Conservation (phyloP, 495 filamentous ascomycete species). For the Endocarpon pusillum region DNA sequence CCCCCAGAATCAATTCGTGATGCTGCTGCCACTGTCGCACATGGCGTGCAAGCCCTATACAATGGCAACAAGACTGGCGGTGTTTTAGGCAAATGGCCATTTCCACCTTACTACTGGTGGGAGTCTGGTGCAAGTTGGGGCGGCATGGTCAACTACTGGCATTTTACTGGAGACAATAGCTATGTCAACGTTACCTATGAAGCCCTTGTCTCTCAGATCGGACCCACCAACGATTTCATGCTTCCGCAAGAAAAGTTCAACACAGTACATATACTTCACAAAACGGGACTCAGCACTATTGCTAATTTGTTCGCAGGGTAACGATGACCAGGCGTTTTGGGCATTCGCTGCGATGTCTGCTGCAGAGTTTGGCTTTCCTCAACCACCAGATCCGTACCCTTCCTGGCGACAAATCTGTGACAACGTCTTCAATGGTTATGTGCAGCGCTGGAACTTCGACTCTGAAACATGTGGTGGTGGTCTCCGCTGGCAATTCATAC, state of each 20-base stretch:
- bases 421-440: slow-evolving; percentile 48
- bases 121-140: slow-evolving; percentile 62
- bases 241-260: slow-evolving; percentile 32
- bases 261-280: slow-evolving; percentile 12
- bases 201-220: slow-evolving; percentile 54
- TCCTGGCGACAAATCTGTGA: slow-evolving; percentile 45
- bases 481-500: slow-evolving; percentile 71
- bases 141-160: slow-evolving; percentile 62
- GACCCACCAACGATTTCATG: slow-evolving; percentile 47
- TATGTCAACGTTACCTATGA: slow-evolving; percentile 47
- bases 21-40: slow-evolving; percentile 43
- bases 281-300: neutral
- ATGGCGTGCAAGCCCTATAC: slow-evolving; percentile 49
- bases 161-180: slow-evolving; percentile 49
- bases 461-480: slow-evolving; percentile 52
- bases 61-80: slow-evolving; percentile 41
- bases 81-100: slow-evolving; percentile 46
- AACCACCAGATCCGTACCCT: slow-evolving; percentile 33
- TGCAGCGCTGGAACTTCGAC: slow-evolving; percentile 44
- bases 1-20: slow-evolving; percentile 38
- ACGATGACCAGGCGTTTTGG: slow-evolving; percentile 76
- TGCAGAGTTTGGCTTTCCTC: slow-evolving; percentile 54
- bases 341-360: slow-evolving; percentile 55
- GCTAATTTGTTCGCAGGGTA: slow-evolving; percentile 25
- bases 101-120: slow-evolving; percentile 51